Evolutionary conservation across 106 monocot species (phyloP).

Genomic region (Phalaenopsis equestris): DNA sequence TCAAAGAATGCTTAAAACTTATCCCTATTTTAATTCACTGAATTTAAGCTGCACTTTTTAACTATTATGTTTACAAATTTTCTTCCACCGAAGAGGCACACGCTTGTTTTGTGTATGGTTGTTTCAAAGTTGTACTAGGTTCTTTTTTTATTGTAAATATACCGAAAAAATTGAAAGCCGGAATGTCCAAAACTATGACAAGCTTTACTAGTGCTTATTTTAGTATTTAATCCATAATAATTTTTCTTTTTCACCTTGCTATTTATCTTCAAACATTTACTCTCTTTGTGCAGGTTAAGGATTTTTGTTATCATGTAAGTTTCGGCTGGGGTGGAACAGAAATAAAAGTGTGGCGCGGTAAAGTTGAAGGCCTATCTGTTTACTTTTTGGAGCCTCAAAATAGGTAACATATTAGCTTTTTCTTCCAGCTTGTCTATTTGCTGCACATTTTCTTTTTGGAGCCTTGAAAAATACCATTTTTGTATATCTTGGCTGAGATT

Average conservation of each 20-base stretch:
- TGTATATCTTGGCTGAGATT: background rate
- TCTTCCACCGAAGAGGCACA: background rate
- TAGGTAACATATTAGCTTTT: constrained; percentile 45
- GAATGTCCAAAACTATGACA: background rate
- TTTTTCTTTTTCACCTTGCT: background rate
- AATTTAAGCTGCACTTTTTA: background rate
- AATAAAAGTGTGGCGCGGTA: constrained; percentile 94
- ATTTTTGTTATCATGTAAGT: constrained; percentile 46
- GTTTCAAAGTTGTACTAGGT: background rate
- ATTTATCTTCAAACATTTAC: background rate
- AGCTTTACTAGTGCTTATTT: background rate
- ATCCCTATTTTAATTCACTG: background rate
- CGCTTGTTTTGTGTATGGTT: background rate
- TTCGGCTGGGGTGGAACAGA: constrained; percentile 78
- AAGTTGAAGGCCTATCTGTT: constrained; percentile 81
- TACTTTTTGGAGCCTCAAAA: constrained; percentile 97
- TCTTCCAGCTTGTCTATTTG: background rate
- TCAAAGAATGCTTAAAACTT: too few relatives aligned
- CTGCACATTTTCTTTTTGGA: background rate
- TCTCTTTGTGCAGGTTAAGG: constrained; percentile 48
- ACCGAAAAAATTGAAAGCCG: background rate
- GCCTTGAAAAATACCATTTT: background rate
- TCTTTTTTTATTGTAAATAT: background rate
- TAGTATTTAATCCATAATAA: background rate
- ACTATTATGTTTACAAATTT: background rate